phyloP scores from a whole-genome alignment of 1,284 basidiomycete species.

The Sporisorium graminicola region DNA sequence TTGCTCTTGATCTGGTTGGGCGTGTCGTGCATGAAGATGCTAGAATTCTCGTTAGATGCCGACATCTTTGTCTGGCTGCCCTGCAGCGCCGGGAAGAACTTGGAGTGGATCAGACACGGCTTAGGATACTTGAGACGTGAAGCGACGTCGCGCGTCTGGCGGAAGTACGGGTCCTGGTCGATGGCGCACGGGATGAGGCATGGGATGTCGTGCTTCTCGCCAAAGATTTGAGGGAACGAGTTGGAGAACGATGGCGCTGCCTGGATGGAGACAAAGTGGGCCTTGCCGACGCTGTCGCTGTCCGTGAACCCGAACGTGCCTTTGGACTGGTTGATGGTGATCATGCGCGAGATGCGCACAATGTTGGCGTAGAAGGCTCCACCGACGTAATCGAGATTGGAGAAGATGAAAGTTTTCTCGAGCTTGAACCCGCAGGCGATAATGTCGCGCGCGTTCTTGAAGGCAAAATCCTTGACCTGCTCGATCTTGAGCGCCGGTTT shows the following conservation, averaged over 20 bases:
- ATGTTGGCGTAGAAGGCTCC: constrained; percentile 95
- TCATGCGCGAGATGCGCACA: constrained; percentile 89
- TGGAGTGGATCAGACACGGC: constrained; percentile 90
- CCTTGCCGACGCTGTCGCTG: constrained; percentile 95
- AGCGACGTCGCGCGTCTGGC: constrained; percentile 94
- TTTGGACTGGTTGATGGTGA: constrained; percentile 93
- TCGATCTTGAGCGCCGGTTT: constrained; percentile 92
- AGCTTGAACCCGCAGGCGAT: constrained; percentile 94
- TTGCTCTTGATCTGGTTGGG: constrained; percentile 96
- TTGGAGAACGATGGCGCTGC: constrained; percentile 97
- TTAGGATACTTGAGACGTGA: constrained; percentile 94
- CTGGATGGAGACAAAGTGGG: constrained; percentile 97
- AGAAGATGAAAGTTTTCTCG: constrained; percentile 97
- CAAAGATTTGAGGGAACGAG: constrained; percentile 98
- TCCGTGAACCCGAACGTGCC: constrained; percentile 94
- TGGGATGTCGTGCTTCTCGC: constrained; percentile 84
- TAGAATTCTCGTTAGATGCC: constrained; percentile 88
- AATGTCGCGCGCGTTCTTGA: constrained; percentile 91
- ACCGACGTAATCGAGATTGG: constrained; percentile 86
- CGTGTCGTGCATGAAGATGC: constrained; percentile 96
- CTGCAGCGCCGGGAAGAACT: constrained; percentile 98
- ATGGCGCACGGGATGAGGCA: constrained; percentile 98
- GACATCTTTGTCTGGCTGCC: constrained; percentile 99
- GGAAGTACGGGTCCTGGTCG: constrained; percentile 94
- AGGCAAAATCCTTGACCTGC: constrained; percentile 86